A percentile compares a stretch with the other conserved stretches of the same genome.
These are phyloP conservation scores for Talaromyces trachyspermus DNA, from an alignment of 495 filamentous ascomycete genomes.

Conservation along the genomic window DNA sequence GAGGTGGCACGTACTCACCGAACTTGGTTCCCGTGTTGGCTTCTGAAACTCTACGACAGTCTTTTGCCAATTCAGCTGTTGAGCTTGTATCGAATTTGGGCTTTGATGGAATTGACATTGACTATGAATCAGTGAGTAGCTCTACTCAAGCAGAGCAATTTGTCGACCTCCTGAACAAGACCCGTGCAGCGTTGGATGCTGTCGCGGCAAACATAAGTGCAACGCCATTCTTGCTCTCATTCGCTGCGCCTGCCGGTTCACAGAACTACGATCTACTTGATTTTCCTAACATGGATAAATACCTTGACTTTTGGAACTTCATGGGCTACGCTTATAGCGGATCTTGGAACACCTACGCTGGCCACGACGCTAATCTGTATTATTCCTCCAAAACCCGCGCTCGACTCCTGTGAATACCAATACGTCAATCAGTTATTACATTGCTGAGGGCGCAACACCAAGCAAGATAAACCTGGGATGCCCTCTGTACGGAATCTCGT, in stretches of 20 bases:
- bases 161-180: conserved; percentile 61
- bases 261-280: conserved; percentile 61
- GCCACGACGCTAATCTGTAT: conserved; percentile 74
- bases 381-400: conserved; percentile 37
- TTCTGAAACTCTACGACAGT: conserved; percentile 45
- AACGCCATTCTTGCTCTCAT: conserved; percentile 1
- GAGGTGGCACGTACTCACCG: conserved; percentile 89
- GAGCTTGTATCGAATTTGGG: conserved; percentile 60
- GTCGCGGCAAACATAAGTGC: conserved; percentile 2
- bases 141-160: conserved; percentile 48
- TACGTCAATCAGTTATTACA: conserved; percentile 61
- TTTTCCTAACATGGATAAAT: conserved; percentile 59
- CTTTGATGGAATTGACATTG: conserved; percentile 43
- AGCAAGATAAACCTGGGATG: conserved; percentile 74
- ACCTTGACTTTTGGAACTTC: conserved; percentile 66
- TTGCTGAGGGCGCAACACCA: conserved; percentile 39
- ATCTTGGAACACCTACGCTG: conserved; percentile 59
- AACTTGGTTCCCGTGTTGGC: conserved; percentile 75
- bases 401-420: conserved; percentile 66
- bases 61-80: conserved; percentile 66
- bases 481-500: conserved; percentile 80
- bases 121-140: conserved; percentile 2
- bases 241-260: conserved; percentile 28
- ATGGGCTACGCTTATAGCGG: conserved; percentile 73
- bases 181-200: conserved; percentile 26